Evolutionary conservation across 208 protist species (phyloP).

Genomic region (Porcisia hertigi): DNA sequence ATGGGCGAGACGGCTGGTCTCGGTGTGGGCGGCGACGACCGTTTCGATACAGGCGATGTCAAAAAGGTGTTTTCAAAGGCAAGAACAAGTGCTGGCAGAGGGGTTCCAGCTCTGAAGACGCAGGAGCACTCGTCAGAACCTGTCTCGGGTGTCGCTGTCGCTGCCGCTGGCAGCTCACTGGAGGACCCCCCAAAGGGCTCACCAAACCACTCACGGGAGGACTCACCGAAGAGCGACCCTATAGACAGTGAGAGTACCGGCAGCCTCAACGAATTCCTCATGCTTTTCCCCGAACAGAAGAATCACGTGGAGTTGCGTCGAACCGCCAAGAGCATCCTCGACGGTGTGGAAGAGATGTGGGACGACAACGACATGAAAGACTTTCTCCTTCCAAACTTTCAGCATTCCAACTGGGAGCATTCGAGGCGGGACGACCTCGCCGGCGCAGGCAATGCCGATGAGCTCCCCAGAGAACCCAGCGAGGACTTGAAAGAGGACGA

Average conservation of each 20-base stretch:
- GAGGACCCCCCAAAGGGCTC: not conserved
- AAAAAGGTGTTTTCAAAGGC: not conserved
- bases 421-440: conserved; percentile 7
- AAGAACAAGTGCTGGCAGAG: not conserved
- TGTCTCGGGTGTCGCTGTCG: not conserved
- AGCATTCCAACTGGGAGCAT: conserved; percentile 7
- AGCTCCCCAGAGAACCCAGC: not conserved
- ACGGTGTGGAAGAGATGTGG: conserved; percentile 35
- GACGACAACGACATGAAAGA: conserved; percentile 9
- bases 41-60: not conserved
- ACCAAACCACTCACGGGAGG: not conserved
- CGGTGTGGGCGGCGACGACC: not conserved
- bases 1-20: not conserved
- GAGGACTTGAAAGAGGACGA: conserved; percentile 11
- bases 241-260: conserved; percentile 38
- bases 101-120: not conserved
- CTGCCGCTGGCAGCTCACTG: not conserved
- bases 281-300: conserved; percentile 66
- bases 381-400: conserved; percentile 29
- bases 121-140: not conserved
- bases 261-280: conserved; percentile 50
- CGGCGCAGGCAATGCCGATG: conserved; percentile 6
- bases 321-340: conserved; percentile 61
- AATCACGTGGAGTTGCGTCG: conserved; percentile 65
- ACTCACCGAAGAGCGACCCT: not conserved